A percentile compares a stretch with the other conserved stretches of the same genome.
Conservation (phyloP, 202 grass and related monocot species). For the Eragrostis tef region DNA sequence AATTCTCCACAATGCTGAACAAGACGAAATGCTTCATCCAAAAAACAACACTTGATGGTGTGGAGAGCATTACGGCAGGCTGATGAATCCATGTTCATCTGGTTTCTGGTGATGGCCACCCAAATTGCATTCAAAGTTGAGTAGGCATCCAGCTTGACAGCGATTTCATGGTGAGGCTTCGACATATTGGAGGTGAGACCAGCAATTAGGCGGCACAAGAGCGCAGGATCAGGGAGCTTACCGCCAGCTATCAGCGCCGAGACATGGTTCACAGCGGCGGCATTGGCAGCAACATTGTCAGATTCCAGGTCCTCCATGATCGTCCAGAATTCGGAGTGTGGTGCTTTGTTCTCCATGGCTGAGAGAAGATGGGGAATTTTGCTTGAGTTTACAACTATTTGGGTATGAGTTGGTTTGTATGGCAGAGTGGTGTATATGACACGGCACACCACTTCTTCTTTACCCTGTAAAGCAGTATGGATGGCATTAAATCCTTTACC, state of each 20-base stretch:
- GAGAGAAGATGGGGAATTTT: not conserved
- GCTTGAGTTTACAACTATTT: no score
- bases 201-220: not conserved
- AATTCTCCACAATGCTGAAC: not conserved
- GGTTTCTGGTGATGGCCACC: not conserved
- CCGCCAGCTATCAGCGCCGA: not conserved
- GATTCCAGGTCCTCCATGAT: not conserved
- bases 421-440: no score
- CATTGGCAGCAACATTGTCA: not conserved
- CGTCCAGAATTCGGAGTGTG: not conserved
- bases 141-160: not conserved
- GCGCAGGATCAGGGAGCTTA: not conserved
- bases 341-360: slow-evolving; percentile 1
- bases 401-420: no score
- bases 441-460: no score
- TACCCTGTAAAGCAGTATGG: no score
- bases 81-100: slow-evolving; percentile 15
- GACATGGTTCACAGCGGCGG: not conserved
- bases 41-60: not conserved
- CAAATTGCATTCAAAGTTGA: not conserved
- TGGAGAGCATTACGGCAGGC: not conserved
- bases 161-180: not conserved
- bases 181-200: not conserved
- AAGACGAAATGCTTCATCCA: not conserved
- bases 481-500: no score